Conservation (phyloP, 2,329 filamentous ascomycete species). For the Arthrobotrys megalospora region DNA sequence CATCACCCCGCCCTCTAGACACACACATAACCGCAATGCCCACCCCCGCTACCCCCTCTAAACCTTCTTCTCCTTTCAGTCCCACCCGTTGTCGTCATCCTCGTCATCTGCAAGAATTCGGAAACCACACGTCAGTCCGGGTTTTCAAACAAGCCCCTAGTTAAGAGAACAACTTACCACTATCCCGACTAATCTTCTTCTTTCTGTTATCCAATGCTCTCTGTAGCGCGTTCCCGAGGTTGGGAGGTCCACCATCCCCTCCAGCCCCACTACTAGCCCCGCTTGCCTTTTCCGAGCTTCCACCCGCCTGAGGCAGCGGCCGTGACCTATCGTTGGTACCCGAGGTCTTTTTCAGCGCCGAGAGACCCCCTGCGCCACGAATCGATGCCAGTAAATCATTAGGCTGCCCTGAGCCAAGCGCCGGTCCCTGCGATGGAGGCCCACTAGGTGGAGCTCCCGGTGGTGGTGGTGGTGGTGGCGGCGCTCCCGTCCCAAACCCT, state of each 20-base stretch:
- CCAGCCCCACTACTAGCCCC: conserved; percentile 18
- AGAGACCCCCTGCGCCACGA: conserved; percentile 78
- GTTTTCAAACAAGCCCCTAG: background rate
- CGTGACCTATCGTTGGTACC: conserved; percentile 80
- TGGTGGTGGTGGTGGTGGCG: conserved; percentile 71
- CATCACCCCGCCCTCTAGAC: background rate
- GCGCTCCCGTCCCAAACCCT: conserved; percentile 64
- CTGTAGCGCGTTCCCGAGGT: conserved; percentile 62
- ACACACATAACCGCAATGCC: background rate
- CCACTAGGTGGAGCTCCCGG: conserved; percentile 68
- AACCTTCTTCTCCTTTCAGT: conserved; percentile 1
- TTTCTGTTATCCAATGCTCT: conserved; percentile 63
- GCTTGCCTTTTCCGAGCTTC: conserved; percentile 68
- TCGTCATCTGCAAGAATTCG: conserved; percentile 54
- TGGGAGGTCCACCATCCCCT: conserved; percentile 27
- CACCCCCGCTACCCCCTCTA: conserved; percentile 14
- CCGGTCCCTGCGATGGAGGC: conserved; percentile 74
- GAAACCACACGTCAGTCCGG: background rate
- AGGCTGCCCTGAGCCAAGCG: conserved; percentile 70
- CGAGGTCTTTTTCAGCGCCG: conserved; percentile 78
- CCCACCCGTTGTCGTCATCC: conserved; percentile 58
- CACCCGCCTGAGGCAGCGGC: conserved; percentile 73
- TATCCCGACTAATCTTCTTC: conserved; percentile 61
- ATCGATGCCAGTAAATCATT: conserved; percentile 80
- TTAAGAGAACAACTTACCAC: conserved; percentile 57